Conservation (phyloP, 2,329 filamentous ascomycete species). For the Penicillium janthinellum region DNA sequence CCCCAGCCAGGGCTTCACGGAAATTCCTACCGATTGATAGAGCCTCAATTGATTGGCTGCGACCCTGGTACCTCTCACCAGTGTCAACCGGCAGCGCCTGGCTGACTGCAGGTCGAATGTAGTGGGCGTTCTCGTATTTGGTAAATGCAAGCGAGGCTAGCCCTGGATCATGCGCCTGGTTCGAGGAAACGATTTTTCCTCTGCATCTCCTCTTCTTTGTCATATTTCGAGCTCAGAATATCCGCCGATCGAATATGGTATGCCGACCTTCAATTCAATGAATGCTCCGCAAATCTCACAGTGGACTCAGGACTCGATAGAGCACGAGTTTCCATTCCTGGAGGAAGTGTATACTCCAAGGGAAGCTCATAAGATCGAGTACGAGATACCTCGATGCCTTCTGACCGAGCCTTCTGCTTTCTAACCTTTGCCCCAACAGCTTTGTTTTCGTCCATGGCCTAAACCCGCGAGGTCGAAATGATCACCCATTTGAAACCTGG, state of each 20-base stretch:
- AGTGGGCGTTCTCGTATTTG: constrained; percentile 14
- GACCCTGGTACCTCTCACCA: background rate
- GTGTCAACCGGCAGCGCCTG: constrained; percentile 6
- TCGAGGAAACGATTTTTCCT: background rate
- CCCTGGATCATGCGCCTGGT: background rate
- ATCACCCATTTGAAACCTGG: constrained; percentile 39
- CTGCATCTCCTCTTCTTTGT: background rate
- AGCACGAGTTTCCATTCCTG: constrained; percentile 35
- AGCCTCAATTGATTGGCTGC: constrained; percentile 11
- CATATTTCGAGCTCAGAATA: background rate
- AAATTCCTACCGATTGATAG: constrained; percentile 15
- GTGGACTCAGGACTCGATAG: constrained; percentile 15
- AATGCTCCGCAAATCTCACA: background rate
- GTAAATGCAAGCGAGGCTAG: constrained; percentile 3
- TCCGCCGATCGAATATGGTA: background rate
- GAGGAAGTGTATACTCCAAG: constrained; percentile 32
- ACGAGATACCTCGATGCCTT: background rate
- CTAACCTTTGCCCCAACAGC: constrained; percentile 9
- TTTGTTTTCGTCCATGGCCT: constrained; percentile 38
- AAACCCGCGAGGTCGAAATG: constrained; percentile 33
- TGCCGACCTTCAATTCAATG: background rate
- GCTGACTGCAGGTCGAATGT: constrained; percentile 16
- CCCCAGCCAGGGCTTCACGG: constrained; percentile 7
- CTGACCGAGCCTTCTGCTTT: too few relatives aligned
- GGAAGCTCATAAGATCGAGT: constrained; percentile 33